phyloP scores from a whole-genome alignment of 192 early-diverging fungal species.

The Umbelopsis isabellina region DNA sequence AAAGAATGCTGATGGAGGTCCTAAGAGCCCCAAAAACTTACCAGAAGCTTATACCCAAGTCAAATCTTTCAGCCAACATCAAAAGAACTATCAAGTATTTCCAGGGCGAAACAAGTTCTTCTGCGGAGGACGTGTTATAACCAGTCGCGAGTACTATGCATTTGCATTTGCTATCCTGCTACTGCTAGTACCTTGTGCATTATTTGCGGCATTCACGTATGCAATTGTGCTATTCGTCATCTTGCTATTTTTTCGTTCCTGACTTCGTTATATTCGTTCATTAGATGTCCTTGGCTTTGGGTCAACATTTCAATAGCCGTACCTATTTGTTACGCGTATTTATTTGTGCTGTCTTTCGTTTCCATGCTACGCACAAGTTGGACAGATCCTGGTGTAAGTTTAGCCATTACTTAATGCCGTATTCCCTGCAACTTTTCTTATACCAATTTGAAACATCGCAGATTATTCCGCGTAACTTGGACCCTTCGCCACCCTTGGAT shows the following conservation, averaged over 20 bases:
- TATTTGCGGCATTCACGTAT: conserved; percentile 63
- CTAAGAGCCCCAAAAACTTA: not conserved
- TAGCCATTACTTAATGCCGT: too few relatives aligned
- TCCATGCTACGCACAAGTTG: conserved; percentile 78
- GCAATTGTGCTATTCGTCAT: conserved; percentile 6
- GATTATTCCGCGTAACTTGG: conserved; percentile 75
- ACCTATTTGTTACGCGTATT: conserved; percentile 68
- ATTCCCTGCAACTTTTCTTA: not conserved
- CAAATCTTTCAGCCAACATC: conserved; percentile 4
- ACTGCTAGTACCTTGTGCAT: conserved; percentile 55
- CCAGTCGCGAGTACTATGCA: conserved; percentile 63
- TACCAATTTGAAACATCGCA: not conserved
- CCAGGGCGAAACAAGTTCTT: conserved; percentile 63
- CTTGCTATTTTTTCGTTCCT: not conserved
- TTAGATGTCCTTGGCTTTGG: conserved; percentile 71
- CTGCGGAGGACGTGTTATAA: conserved; percentile 65
- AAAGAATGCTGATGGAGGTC: not conserved
- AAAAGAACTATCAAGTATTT: conserved; percentile 53
- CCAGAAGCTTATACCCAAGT: not conserved
- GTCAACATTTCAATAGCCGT: conserved; percentile 57
- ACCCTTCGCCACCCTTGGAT: conserved; percentile 58
- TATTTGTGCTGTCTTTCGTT: conserved; percentile 60
- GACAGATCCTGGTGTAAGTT: conserved; percentile 69
- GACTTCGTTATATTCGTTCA: not conserved
- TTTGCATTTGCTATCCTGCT: conserved; percentile 62